Percentiles rank a stretch among this genome's conserved stretches.
Evolutionary conservation across 2,329 filamentous ascomycete species (phyloP).

Genomic region (Trichoderma brevicompactum): DNA sequence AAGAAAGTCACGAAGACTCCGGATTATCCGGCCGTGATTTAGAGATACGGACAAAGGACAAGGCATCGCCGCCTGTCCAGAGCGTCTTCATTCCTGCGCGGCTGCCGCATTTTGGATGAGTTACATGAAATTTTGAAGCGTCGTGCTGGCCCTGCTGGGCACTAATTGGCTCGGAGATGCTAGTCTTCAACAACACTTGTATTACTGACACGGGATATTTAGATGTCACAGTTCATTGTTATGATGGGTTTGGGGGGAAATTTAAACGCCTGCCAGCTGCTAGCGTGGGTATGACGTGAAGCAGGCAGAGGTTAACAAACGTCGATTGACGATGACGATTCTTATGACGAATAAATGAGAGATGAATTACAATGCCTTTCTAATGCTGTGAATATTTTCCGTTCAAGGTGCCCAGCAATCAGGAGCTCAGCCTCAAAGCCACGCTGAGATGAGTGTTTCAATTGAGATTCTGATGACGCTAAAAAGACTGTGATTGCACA

Average conservation of each 20-base stretch:
- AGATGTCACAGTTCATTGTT: conserved; percentile 13
- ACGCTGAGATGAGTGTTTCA: too few species aligned
- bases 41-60: conserved; percentile 39
- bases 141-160: neutral
- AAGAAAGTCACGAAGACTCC: conserved; percentile 10
- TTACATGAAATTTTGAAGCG: neutral
- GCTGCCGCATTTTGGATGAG: conserved; percentile 58
- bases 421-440: too few species aligned
- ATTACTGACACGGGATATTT: conserved; percentile 21
- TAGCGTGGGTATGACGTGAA: neutral
- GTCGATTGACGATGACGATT: neutral
- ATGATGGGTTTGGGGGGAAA: neutral
- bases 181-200: conserved; percentile 6
- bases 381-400: neutral
- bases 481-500: too few species aligned
- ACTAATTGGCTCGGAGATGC: neutral
- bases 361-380: neutral
- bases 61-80: neutral
- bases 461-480: too few species aligned
- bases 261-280: neutral
- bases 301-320: neutral
- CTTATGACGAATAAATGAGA: conserved; percentile 13
- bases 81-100: conserved; percentile 60
- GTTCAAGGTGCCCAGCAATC: too few species aligned
- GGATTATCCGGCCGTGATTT: conserved; percentile 12